phyloP scores from a whole-genome alignment of 768 basidiomycete species.

The Leucogyrophana mollusca region DNA sequence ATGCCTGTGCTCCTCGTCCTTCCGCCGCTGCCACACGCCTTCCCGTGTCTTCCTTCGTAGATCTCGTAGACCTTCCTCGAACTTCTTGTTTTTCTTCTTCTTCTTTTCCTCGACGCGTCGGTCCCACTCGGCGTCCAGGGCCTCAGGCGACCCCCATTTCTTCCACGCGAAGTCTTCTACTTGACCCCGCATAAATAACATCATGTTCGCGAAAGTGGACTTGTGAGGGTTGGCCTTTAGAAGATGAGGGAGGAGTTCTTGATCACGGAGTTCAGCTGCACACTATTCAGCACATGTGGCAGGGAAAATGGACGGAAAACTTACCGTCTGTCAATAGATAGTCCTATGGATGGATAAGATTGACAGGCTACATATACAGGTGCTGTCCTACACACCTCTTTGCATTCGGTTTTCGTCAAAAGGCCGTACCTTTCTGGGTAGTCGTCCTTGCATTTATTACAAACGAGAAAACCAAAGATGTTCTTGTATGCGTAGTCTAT shows the following conservation, averaged over 20 bases:
- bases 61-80: slow-evolving; percentile 86
- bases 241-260: slow-evolving; percentile 88
- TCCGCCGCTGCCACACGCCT: slow-evolving; percentile 84
- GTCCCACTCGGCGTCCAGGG: slow-evolving; percentile 85
- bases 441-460: slow-evolving; percentile 87
- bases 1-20: slow-evolving; percentile 89
- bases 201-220: slow-evolving; percentile 97
- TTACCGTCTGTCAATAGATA: slow-evolving; percentile 91
- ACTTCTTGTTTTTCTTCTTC: slow-evolving; percentile 91
- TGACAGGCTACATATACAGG: slow-evolving; percentile 2
- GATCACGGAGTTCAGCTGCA: slow-evolving; percentile 90
- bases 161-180: slow-evolving; percentile 97
- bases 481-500: slow-evolving; percentile 82
- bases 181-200: slow-evolving; percentile 92
- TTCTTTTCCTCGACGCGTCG: slow-evolving; percentile 77
- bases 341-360: slow-evolving; percentile 51
- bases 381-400: slow-evolving; percentile 57
- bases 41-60: slow-evolving; percentile 83
- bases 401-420: slow-evolving; percentile 97
- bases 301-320: slow-evolving; percentile 22
- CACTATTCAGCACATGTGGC: slow-evolving; percentile 2
- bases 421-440: slow-evolving; percentile 92
- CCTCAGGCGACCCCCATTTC: slow-evolving; percentile 96
- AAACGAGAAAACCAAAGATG: slow-evolving; percentile 83
- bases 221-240: slow-evolving; percentile 94